Evolutionary conservation across 2,329 filamentous ascomycete species (phyloP).

Genomic region (Cytospora chrysosperma): DNA sequence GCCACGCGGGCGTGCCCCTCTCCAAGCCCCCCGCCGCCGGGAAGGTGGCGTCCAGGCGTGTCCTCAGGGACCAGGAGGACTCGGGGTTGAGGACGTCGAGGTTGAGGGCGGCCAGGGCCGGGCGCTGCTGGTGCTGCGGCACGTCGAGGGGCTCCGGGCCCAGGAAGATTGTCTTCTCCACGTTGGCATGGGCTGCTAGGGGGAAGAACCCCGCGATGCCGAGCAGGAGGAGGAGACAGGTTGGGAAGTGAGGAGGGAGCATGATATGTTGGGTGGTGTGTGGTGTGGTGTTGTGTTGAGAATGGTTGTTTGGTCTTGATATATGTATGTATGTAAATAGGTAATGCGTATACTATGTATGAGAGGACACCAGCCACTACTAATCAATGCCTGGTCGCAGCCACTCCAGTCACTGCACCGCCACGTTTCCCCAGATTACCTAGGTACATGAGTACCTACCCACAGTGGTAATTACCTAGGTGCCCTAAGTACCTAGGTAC

Average conservation of each 20-base stretch:
- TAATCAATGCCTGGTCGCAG: too few relatives aligned
- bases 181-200: slow-evolving; percentile 63
- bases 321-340: too few relatives aligned
- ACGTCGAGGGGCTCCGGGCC: slow-evolving; percentile 61
- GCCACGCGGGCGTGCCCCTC: slow-evolving; percentile 70
- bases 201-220: too few relatives aligned
- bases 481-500: too few relatives aligned
- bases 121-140: slow-evolving; percentile 51
- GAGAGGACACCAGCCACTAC: too few relatives aligned
- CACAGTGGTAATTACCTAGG: too few relatives aligned
- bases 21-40: slow-evolving; percentile 50
- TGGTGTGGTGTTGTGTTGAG: too few relatives aligned
- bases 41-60: slow-evolving; percentile 66
- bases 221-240: slow-evolving; percentile 25
- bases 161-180: slow-evolving; percentile 87
- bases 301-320: neutral
- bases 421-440: too few relatives aligned
- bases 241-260: slow-evolving; percentile 14
- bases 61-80: slow-evolving; percentile 55
- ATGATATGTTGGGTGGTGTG: too few relatives aligned
- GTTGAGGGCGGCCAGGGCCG: slow-evolving; percentile 58
- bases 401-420: too few relatives aligned
- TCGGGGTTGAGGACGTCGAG: slow-evolving; percentile 64
- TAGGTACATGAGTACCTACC: too few relatives aligned
- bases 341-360: too few relatives aligned